A percentile compares a stretch with the other conserved stretches of the same genome.
These are phyloP conservation scores for Tagetes patula DNA, from an alignment of 129 eudicot genomes.

Conservation along the genomic window DNA sequence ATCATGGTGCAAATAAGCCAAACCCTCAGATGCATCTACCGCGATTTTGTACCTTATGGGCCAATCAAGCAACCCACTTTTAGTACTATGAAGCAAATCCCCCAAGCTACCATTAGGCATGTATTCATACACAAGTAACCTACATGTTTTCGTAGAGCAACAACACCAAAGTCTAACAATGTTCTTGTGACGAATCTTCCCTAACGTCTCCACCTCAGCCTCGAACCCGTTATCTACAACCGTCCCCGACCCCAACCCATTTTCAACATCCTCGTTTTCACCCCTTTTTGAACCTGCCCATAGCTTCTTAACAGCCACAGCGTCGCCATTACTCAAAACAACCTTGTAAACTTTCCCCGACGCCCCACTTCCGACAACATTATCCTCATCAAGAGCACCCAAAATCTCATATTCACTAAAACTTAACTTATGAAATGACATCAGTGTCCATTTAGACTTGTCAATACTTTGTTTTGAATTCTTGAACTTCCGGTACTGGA, in stretches of 20 bases:
- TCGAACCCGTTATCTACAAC: slow-evolving; percentile 61
- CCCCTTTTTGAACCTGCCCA: slow-evolving; percentile 63
- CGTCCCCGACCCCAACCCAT: slow-evolving; percentile 23
- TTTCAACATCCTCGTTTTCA: slow-evolving; percentile 53
- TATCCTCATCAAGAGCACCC: slow-evolving; percentile 82
- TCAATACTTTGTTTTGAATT: slow-evolving; percentile 45
- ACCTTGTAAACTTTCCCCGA: slow-evolving; percentile 97
- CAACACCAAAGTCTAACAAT: slow-evolving; percentile 90
- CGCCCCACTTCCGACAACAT: slow-evolving; percentile 78
- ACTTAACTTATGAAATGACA: slow-evolving; percentile 84
- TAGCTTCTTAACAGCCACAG: slow-evolving; percentile 88
- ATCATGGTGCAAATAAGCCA: slow-evolving; percentile 92
- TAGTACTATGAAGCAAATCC: slow-evolving; percentile 77
- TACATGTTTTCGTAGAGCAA: slow-evolving; percentile 70
- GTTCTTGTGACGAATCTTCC: slow-evolving; percentile 87
- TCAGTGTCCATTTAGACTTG: slow-evolving; percentile 84
- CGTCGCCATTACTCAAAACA: slow-evolving; percentile 66
- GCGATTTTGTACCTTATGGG: slow-evolving; percentile 74
- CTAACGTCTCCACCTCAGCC: slow-evolving; percentile 92
- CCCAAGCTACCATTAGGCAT: slow-evolving; percentile 96
- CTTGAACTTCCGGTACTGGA: slow-evolving; percentile 49
- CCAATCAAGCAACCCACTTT: slow-evolving; percentile 84
- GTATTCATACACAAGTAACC: slow-evolving; percentile 88
- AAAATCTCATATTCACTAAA: slow-evolving; percentile 76
- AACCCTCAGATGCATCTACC: slow-evolving; percentile 86